A percentile compares a stretch with the other conserved stretches of the same genome.
phyloP scores from a whole-genome alignment of 768 basidiomycete genomes.

The Saitozyma sp. region DNA sequence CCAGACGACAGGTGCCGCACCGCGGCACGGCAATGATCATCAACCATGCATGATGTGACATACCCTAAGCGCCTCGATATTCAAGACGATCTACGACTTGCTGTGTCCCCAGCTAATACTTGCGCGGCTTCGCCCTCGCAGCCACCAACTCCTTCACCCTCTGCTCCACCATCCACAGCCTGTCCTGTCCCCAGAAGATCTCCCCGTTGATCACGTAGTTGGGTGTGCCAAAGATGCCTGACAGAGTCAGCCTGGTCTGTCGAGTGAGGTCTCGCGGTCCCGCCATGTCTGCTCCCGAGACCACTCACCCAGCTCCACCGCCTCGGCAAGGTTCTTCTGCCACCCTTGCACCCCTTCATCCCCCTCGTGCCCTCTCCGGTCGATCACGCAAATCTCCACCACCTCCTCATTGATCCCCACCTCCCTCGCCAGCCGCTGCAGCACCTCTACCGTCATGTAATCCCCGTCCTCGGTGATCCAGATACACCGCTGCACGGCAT shows the following conservation, averaged over 20 bases:
- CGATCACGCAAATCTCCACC: slow-evolving; percentile 17
- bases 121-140: slow-evolving; percentile 16
- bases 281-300: background rate
- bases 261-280: background rate
- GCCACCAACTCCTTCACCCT: slow-evolving; percentile 28
- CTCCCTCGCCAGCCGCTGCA: slow-evolving; percentile 18
- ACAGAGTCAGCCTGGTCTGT: too few relatives aligned
- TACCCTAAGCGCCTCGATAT: too few relatives aligned
- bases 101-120: slow-evolving; percentile 1
- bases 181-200: slow-evolving; percentile 45
- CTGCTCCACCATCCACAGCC: slow-evolving; percentile 29
- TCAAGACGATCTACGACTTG: too few relatives aligned
- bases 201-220: slow-evolving; percentile 42
- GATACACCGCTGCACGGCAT: slow-evolving; percentile 33
- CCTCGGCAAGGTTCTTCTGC: slow-evolving; percentile 28
- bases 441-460: slow-evolving; percentile 20
- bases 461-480: slow-evolving; percentile 40
- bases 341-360: slow-evolving; percentile 32
- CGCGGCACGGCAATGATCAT: too few relatives aligned
- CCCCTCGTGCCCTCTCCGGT: slow-evolving; percentile 18
- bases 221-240: slow-evolving; percentile 42
- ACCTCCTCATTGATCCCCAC: slow-evolving; percentile 22
- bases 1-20: too few relatives aligned
- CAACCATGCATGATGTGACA: too few relatives aligned
- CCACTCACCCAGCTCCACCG: slow-evolving; percentile 28